Evolutionary conservation across 2,329 filamentous ascomycete species (phyloP).

Genomic region (Apiospora marii): DNA sequence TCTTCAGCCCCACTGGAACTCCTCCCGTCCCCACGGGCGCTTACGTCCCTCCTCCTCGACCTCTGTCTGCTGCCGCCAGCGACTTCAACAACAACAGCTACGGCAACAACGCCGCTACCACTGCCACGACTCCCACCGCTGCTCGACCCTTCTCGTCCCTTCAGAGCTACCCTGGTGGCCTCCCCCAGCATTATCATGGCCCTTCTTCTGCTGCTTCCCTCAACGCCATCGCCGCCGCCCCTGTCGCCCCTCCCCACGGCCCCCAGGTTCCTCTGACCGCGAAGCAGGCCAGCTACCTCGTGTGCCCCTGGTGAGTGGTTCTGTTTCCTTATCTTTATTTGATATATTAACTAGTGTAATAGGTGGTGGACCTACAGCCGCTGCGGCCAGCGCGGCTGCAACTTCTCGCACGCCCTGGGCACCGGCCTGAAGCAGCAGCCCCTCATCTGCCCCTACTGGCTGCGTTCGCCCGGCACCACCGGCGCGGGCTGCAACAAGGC

Average conservation of each 20-base stretch:
- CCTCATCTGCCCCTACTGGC: conserved; percentile 15
- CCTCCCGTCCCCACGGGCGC: background rate
- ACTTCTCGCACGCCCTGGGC: background rate
- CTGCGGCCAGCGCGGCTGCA: background rate
- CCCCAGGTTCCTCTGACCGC: background rate
- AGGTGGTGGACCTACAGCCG: background rate
- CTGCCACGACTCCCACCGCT: background rate
- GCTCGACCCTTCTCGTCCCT: too few relatives aligned
- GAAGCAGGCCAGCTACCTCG: background rate
- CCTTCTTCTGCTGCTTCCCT: background rate
- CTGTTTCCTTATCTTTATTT: too few relatives aligned
- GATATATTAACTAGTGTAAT: too few relatives aligned
- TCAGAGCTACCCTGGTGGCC: too few relatives aligned
- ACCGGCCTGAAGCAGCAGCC: background rate
- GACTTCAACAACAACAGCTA: background rate
- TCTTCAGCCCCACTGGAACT: background rate
- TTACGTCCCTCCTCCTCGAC: background rate
- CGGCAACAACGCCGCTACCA: background rate
- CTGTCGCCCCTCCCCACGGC: background rate
- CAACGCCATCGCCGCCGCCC: background rate
- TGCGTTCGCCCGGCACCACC: background rate
- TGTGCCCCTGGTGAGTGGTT: background rate
- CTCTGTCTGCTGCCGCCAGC: background rate
- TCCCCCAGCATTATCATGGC: too few relatives aligned
- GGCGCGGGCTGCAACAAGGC: background rate